Conservation (phyloP, 2,329 filamentous ascomycete genomes). For the Paramyrothecium sp. region DNA sequence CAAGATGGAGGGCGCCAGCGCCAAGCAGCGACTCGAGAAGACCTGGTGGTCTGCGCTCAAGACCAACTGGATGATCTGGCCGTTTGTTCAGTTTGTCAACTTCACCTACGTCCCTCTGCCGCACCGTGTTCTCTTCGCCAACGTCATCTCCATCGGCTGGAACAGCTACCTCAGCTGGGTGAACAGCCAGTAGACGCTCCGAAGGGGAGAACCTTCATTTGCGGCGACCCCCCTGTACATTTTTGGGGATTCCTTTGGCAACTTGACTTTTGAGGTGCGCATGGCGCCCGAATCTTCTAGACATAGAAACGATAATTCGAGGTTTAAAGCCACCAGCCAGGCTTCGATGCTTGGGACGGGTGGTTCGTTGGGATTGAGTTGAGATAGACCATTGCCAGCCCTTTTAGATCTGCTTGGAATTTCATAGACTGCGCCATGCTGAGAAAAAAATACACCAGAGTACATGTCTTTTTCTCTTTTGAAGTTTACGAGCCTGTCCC, state of each 20-base stretch:
- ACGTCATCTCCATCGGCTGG: slow-evolving; percentile 70
- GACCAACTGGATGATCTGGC: slow-evolving; percentile 89
- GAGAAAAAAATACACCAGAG: background rate
- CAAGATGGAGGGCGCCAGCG: slow-evolving; percentile 65
- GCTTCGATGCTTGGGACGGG: no score
- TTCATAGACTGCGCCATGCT: background rate
- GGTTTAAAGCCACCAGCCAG: no score
- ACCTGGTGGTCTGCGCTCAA: slow-evolving; percentile 71
- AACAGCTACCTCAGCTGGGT: slow-evolving; percentile 64
- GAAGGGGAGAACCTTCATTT: background rate
- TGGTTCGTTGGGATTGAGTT: background rate
- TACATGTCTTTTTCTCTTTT: background rate
- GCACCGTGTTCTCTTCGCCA: slow-evolving; percentile 82
- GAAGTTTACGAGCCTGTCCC: background rate
- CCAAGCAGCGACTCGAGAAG: slow-evolving; percentile 66
- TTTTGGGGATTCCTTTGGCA: no score
- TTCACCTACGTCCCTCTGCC: slow-evolving; percentile 85
- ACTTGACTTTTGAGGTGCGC: background rate
- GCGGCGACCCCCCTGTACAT: no score
- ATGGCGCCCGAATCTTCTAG: background rate
- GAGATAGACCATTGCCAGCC: background rate
- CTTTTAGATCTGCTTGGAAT: background rate
- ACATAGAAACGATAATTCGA: background rate
- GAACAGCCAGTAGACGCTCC: slow-evolving; percentile 42
- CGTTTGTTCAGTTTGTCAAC: slow-evolving; percentile 79